Conservation (phyloP, 768 basidiomycete species). For the Asterophora parasitica region DNA sequence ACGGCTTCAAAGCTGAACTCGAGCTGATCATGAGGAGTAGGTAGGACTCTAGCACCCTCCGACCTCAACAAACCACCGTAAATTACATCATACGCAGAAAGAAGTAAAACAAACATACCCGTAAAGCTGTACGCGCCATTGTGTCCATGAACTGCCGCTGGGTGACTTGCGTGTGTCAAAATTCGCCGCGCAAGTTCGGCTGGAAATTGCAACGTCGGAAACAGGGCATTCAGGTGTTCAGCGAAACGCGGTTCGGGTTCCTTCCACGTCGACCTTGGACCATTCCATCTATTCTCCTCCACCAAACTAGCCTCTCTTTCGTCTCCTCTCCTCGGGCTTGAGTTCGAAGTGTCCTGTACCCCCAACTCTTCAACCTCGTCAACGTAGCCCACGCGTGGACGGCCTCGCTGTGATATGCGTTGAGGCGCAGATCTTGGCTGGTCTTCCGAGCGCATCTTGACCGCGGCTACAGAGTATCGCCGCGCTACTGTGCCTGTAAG, state of each 20-base stretch:
- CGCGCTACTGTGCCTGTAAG: slow-evolving; percentile 16
- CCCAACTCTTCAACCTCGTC: slow-evolving; percentile 6
- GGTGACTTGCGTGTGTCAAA: slow-evolving; percentile 76
- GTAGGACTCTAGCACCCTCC: slow-evolving; percentile 74
- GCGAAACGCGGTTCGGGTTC: slow-evolving; percentile 28
- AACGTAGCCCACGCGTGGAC: slow-evolving; percentile 5
- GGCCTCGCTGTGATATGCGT: slow-evolving; percentile 10
- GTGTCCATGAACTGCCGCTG: slow-evolving; percentile 59
- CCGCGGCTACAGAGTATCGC: slow-evolving; percentile 23
- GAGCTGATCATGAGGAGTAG: slow-evolving; percentile 68
- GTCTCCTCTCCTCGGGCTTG: background rate
- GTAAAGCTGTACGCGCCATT: slow-evolving; percentile 70
- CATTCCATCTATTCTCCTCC: slow-evolving; percentile 9
- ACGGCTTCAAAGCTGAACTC: slow-evolving; percentile 37
- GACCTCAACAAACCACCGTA: slow-evolving; percentile 47
- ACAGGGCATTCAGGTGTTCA: slow-evolving; percentile 58
- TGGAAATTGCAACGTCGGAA: slow-evolving; percentile 64
- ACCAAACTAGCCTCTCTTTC: background rate
- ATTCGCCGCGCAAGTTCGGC: slow-evolving; percentile 66
- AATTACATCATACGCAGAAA: background rate
- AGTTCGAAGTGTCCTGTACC: slow-evolving; percentile 6
- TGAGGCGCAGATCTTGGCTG: slow-evolving; percentile 13
- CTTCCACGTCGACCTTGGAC: slow-evolving; percentile 14
- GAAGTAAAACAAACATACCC: slow-evolving; percentile 39
- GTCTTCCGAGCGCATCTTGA: slow-evolving; percentile 20